phyloP scores from a whole-genome alignment of 345 rosid genomes.

The Corchorus capsularis region DNA sequence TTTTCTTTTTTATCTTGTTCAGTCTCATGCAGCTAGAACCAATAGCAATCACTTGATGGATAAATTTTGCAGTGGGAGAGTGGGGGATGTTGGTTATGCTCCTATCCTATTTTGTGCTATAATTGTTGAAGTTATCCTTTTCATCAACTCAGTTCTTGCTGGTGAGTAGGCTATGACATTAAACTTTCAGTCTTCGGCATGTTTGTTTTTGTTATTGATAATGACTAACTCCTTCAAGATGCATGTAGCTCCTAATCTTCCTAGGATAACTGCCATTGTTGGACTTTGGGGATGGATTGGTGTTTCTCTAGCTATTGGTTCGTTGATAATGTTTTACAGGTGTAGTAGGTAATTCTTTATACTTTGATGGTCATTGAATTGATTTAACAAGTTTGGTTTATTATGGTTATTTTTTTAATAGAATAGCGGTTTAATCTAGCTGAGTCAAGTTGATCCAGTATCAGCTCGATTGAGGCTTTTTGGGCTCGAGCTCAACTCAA shows the following conservation, averaged over 20 bases:
- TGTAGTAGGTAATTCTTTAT: conserved; percentile 69
- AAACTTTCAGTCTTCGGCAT: conserved; percentile 6
- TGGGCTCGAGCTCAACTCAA: too few species aligned
- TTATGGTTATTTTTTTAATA: background rate
- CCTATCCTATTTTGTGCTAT: conserved; percentile 62
- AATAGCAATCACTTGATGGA: conserved; percentile 40
- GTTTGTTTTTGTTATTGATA: conserved; percentile 19
- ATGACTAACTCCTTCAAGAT: conserved; percentile 27
- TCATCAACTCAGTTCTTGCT: conserved; percentile 70
- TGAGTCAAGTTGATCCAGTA: too few species aligned
- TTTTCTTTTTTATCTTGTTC: conserved; percentile 23
- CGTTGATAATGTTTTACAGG: conserved; percentile 65
- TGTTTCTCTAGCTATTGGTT: conserved; percentile 59
- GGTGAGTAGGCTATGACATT: conserved; percentile 40
- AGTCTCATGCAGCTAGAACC: conserved; percentile 63
- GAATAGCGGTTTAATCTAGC: too few species aligned
- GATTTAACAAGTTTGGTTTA: conserved; percentile 5
- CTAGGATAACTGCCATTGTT: conserved; percentile 80
- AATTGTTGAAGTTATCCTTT: conserved; percentile 53
- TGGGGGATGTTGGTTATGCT: conserved; percentile 67
- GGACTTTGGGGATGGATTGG: conserved; percentile 85
- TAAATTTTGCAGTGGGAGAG: conserved; percentile 54
- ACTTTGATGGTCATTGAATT: conserved; percentile 17
- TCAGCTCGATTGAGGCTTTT: too few species aligned
- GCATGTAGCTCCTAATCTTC: conserved; percentile 68